Evolutionary conservation across 257 asterid species (phyloP), one percentile per base, ranked within the genome.

Genomic region (Phtheirospermum japonicum): DNA sequence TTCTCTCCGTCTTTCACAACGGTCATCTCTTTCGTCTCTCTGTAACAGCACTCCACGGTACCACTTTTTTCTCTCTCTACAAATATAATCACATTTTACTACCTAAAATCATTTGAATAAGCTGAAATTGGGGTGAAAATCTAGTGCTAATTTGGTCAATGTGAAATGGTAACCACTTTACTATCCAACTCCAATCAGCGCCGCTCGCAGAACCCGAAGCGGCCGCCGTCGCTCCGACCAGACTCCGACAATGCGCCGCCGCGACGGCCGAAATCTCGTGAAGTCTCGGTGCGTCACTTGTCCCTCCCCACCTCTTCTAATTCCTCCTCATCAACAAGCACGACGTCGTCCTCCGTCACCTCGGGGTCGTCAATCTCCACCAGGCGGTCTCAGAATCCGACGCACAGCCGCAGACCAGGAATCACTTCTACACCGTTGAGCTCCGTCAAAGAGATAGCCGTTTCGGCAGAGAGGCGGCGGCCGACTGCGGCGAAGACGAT

Each of bases 151-250:
- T 42, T 42, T 13, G 7, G 19, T 6, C 19, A 6, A 5, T 14
- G 18, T 42, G 49, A 79, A 74, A 88, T 88, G 96, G 89, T 88
- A 68, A 79, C 85, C 53, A 78, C 85, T 37, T 80, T 79, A 19
- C 61, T 81, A 49, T 82, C 86, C 20, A 78, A 77, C 43, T 80
- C 83, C 37, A 81, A 78, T 80, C 80, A 73, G 73, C 77, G 76
- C 20, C 63, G 83, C 13, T 40, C 82, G 48, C 84, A 61, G 66
- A 73, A 51, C 59, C 80, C 80, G 5, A 81, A 66, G 79, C 75
- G 95, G 46, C 82, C 80, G 66, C 86, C 94, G 68, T 74, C 83
- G 82, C 71, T 78, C 61, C 86, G 83, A 2, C 75, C 97, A 0
- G 94, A 79, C 13, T 62, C 83, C 50, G 86, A 71, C 34, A 73